Percentiles rank a stretch among this genome's conserved stretches.
phyloP scores from a whole-genome alignment of 352 stramenopile species.

The Pythium chondricola region DNA sequence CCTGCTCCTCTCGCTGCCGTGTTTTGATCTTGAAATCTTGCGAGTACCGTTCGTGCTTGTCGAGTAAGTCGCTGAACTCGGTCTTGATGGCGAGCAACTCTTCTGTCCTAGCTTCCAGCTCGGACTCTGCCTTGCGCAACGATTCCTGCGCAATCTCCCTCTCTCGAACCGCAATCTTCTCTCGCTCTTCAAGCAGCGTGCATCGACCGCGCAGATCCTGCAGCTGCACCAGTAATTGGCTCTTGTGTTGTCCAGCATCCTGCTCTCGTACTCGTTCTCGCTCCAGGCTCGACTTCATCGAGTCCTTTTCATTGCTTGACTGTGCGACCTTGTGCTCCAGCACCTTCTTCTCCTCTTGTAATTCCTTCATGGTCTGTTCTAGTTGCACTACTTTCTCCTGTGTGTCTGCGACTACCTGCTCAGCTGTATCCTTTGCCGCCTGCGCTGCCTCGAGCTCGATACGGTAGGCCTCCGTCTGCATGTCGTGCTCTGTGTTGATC shows the following conservation, averaged over 20 bases:
- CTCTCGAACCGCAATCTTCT: constrained; percentile 39
- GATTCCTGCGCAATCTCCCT: constrained; percentile 29
- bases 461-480: constrained; percentile 36
- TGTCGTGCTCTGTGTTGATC: constrained; percentile 63
- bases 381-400: constrained; percentile 29
- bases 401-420: constrained; percentile 19
- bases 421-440: constrained; percentile 18
- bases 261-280: constrained; percentile 32
- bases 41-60: constrained; percentile 35
- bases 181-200: constrained; percentile 34
- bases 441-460: constrained; percentile 33
- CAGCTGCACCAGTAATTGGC: constrained; percentile 27
- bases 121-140: constrained; percentile 26
- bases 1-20: constrained; percentile 31
- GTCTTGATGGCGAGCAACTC: constrained; percentile 51
- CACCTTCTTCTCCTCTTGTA: constrained; percentile 29
- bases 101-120: constrained; percentile 34
- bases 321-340: constrained; percentile 33
- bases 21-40: constrained; percentile 37
- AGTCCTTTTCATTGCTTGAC: constrained; percentile 26
- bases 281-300: constrained; percentile 29
- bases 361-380: constrained; percentile 23
- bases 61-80: constrained; percentile 57
- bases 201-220: constrained; percentile 37
- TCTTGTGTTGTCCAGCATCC: constrained; percentile 26